phyloP scores from a whole-genome alignment of 768 basidiomycete species.

The Pleurotus citrinopileatus region DNA sequence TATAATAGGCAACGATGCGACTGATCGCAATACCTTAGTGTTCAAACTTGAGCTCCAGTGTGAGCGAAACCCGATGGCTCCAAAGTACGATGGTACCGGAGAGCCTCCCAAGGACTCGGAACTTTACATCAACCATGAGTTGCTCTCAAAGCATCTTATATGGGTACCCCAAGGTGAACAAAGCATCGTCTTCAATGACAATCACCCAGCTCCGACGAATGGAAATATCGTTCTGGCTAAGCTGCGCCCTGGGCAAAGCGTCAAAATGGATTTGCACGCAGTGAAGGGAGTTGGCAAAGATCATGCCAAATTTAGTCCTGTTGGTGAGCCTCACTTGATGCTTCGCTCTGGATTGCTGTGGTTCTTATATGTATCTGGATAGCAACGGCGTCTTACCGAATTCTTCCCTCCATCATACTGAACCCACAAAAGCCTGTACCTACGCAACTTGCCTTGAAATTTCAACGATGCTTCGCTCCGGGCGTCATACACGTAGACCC shows the following conservation, averaged over 20 bases:
- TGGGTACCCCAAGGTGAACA: constrained; percentile 90
- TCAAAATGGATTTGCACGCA: constrained; percentile 86
- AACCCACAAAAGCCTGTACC: constrained; percentile 65
- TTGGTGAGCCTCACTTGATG: constrained; percentile 51
- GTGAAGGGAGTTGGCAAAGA: constrained; percentile 91
- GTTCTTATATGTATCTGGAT: neutral
- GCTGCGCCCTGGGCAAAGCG: constrained; percentile 84
- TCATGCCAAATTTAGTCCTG: constrained; percentile 96
- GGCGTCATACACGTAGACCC: constrained; percentile 71
- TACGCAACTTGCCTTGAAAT: constrained; percentile 72
- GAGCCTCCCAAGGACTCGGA: constrained; percentile 42
- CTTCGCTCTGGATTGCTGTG: neutral
- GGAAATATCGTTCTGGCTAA: constrained; percentile 88
- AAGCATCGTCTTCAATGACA: constrained; percentile 46
- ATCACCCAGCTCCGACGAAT: constrained; percentile 65
- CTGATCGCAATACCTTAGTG: constrained; percentile 89
- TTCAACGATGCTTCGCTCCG: constrained; percentile 83
- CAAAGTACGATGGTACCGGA: constrained; percentile 29
- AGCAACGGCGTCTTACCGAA: constrained; percentile 96
- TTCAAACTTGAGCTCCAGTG: constrained; percentile 74
- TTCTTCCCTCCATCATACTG: constrained; percentile 82
- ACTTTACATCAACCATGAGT: constrained; percentile 70
- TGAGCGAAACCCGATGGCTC: constrained; percentile 53
- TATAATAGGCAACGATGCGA: constrained; percentile 33
- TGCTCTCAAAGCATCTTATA: constrained; percentile 61